Evolutionary conservation across 768 basidiomycete species (phyloP), one percentile per base, ranked within the genome.

Genomic region (Macrocybe gigantea): DNA sequence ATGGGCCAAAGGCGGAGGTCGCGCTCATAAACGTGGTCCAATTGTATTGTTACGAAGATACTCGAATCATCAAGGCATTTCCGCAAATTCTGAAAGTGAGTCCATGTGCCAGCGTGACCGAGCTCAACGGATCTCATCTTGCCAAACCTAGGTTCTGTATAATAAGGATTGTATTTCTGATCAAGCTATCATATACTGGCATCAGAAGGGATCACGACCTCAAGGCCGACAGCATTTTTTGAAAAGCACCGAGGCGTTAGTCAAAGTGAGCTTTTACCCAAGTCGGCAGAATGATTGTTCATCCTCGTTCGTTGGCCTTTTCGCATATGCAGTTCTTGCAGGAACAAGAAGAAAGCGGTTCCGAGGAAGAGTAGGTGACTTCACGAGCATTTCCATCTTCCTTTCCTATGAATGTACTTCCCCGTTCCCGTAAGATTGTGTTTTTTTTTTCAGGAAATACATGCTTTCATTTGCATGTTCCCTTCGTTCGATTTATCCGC

Each of bases 101-200:
- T 56, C n/a, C 12, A 42, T 6, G n/a, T 33, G 8, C 32, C 10
- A 29, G 32, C 6, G 44, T 35, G 22, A 31, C 41, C 34, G 9
- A 12, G 42, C 41, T 54, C 29, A 40, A 48, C 11, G 32, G 35
- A 31, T 13, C 36, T 38, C n/a, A 46, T 32, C 13, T 22, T 22
- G 22, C 22, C 22, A 22, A 22, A 22, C 22, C 22, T 38, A 93
- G 90, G 85, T 94, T 57, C 74, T 97, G 65, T 97, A 96, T 72
- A 94, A 94, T 71, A 84, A 88, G 59, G 95, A 99, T 59, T 93
- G 93, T 67, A 78, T 97, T 57, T 89, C 93, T 47, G 93, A 94
- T 61, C 87, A 94, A 62, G 93, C 94, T 51, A 94, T 99, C 60
- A 87, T 97, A 50, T 98, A 96, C 67, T 99, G 95, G 95, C 75